These are phyloP conservation scores for Intubia oerlemansii DNA, from an alignment of 2,329 filamentous ascomycete species.

Conservation along the genomic window DNA sequence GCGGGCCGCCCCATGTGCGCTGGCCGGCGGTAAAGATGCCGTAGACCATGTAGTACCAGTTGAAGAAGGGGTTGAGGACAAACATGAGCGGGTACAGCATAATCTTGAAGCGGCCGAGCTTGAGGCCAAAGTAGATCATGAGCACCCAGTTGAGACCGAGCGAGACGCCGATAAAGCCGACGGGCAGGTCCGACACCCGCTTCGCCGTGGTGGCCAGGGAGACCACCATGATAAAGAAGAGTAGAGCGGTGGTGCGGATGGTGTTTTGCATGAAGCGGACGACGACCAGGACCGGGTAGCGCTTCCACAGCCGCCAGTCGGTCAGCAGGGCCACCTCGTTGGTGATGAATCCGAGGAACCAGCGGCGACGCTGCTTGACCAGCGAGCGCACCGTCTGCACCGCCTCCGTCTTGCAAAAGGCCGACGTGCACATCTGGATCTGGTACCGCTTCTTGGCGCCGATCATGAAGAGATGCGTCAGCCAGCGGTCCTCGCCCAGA, in stretches of 20 bases:
- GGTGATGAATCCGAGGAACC: constrained; percentile 94
- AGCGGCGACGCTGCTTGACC: constrained; percentile 82
- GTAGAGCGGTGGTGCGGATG: constrained; percentile 76
- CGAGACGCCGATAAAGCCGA: constrained; percentile 85
- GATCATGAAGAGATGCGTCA: constrained; percentile 98
- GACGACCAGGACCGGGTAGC: constrained; percentile 69
- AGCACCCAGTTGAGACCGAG: constrained; percentile 83
- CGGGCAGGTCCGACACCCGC: constrained; percentile 55
- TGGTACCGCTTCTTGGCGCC: constrained; percentile 83
- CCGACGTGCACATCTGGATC: constrained; percentile 93
- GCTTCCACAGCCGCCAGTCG: constrained; percentile 74
- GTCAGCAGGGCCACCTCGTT: constrained; percentile 98
- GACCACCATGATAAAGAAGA: constrained; percentile 87
- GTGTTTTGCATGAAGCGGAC: constrained; percentile 93
- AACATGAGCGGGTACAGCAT: constrained; percentile 96
- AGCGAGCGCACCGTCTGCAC: constrained; percentile 73
- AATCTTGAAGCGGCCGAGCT: constrained; percentile 75
- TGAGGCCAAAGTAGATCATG: constrained; percentile 88
- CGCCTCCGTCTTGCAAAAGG: constrained; percentile 96
- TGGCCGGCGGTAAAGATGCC: constrained; percentile 89
- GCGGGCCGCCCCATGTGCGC: constrained; percentile 84
- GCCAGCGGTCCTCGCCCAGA: constrained; percentile 85
- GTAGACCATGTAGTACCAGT: constrained; percentile 97
- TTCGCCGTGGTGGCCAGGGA: constrained; percentile 72
- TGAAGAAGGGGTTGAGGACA: constrained; percentile 85